Conservation (phyloP, 257 asterid species). For the Gentiana straminea region DNA sequence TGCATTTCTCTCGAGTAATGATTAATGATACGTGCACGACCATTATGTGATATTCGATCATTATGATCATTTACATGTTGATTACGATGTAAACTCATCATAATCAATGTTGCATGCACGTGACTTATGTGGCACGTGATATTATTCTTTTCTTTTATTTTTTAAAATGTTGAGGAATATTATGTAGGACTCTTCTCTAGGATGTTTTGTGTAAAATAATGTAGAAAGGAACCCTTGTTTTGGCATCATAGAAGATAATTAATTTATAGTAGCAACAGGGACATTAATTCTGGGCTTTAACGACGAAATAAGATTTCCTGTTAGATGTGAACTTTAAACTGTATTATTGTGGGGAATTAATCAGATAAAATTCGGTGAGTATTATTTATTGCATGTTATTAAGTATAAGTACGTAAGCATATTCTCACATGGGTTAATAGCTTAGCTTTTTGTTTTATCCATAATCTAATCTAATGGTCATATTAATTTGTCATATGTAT, state of each 20-base stretch:
- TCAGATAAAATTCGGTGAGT: constrained; percentile 3
- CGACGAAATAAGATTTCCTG: not conserved
- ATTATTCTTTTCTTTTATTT: not conserved
- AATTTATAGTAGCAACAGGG: not conserved
- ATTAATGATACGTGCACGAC: no score
- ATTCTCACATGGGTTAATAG: constrained; percentile 35
- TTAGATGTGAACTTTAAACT: not conserved
- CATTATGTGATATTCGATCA: no score
- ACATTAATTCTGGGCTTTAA: not conserved
- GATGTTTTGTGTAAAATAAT: no score
- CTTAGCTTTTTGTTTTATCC: constrained; percentile 18
- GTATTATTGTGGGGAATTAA: no score
- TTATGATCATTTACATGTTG: no score
- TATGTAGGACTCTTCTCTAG: no score
- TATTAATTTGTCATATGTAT: constrained; percentile 11
- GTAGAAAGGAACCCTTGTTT: no score
- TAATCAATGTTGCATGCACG: no score
- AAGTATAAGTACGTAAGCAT: constrained; percentile 8
- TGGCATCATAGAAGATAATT: not conserved
- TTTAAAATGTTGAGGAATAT: no score
- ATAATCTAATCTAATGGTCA: constrained; percentile 9
- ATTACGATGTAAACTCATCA: no score
- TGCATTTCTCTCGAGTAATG: not conserved
- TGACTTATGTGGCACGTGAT: no score
- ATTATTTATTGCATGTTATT: constrained; percentile 9